Evolutionary conservation across 1,284 basidiomycete genomes (phyloP).

Genomic region (Naganishia albida): DNA sequence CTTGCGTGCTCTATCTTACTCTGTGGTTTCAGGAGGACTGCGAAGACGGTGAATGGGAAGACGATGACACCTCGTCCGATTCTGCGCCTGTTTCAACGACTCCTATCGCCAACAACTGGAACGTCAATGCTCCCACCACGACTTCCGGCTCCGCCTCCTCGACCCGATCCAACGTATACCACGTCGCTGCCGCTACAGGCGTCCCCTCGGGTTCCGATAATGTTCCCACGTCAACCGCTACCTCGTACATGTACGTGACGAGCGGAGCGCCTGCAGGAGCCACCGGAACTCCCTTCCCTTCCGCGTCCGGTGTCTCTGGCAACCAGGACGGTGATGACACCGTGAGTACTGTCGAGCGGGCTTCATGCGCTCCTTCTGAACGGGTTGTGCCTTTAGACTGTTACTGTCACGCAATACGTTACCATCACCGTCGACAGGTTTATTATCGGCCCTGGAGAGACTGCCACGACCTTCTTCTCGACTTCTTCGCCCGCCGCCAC

Average conservation of each 20-base stretch:
- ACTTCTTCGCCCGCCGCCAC: neutral
- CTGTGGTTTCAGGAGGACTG: neutral
- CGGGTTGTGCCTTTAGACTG: neutral
- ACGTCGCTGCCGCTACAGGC: constrained; percentile 23
- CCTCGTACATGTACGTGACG: constrained; percentile 22
- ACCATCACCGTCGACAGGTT: constrained; percentile 21
- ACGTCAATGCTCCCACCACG: neutral
- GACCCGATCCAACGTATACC: constrained; percentile 20
- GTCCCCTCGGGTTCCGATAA: neutral
- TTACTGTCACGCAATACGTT: constrained; percentile 25
- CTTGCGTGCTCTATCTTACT: too few species aligned
- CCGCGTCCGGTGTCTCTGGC: constrained; percentile 6
- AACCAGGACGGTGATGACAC: constrained; percentile 1
- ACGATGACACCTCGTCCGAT: neutral
- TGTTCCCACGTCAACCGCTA: constrained; percentile 9
- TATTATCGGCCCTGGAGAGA: neutral
- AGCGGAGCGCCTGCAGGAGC: constrained; percentile 14
- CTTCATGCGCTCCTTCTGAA: neutral
- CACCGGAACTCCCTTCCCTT: constrained; percentile 17
- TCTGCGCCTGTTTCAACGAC: neutral
- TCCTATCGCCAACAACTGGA: constrained; percentile 23
- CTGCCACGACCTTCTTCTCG: neutral
- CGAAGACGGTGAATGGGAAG: neutral
- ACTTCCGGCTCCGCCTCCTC: neutral
- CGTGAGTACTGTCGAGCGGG: constrained; percentile 4